phyloP scores from a whole-genome alignment of 208 protist species.

The Lotmaria passim region DNA sequence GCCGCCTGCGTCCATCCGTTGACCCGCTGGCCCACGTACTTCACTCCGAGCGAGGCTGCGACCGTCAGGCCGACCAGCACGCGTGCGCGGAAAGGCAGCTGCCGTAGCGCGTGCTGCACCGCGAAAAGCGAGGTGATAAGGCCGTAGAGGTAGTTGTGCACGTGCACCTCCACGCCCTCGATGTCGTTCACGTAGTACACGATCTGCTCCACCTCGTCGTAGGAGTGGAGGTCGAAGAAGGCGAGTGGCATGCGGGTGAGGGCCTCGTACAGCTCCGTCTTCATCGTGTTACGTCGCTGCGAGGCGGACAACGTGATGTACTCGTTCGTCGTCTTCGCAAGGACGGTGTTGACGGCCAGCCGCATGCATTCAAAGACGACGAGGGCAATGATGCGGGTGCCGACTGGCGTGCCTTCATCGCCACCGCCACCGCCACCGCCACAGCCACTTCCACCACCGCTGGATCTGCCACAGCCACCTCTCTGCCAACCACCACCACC shows the following conservation, averaged over 20 bases:
- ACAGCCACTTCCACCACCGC: neutral
- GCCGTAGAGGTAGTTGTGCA: slow-evolving; percentile 56
- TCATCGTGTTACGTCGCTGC: slow-evolving; percentile 51
- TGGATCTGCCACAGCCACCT: neutral
- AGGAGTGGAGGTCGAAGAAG: slow-evolving; percentile 63
- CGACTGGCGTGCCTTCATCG: neutral
- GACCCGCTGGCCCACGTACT: slow-evolving; percentile 26
- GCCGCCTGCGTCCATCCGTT: slow-evolving; percentile 26
- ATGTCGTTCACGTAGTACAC: slow-evolving; percentile 84
- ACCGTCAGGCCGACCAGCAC: slow-evolving; percentile 34
- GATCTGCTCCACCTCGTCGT: slow-evolving; percentile 73
- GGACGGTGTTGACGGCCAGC: slow-evolving; percentile 46
- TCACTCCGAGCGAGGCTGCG: slow-evolving; percentile 27
- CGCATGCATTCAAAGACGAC: slow-evolving; percentile 61
- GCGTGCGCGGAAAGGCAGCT: slow-evolving; percentile 35
- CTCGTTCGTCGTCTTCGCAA: slow-evolving; percentile 44
- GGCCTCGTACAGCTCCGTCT: slow-evolving; percentile 65
- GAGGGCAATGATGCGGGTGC: slow-evolving; percentile 34
- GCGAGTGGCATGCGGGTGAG: slow-evolving; percentile 66
- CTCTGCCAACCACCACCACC: neutral
- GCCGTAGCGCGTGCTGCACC: slow-evolving; percentile 35
- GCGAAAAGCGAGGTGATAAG: slow-evolving; percentile 33
- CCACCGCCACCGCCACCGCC: neutral
- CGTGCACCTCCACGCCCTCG: slow-evolving; percentile 82
- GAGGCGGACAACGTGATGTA: slow-evolving; percentile 54